phyloP scores from a whole-genome alignment of 805 yeast species.

The Kodamaea neixiangensis region DNA sequence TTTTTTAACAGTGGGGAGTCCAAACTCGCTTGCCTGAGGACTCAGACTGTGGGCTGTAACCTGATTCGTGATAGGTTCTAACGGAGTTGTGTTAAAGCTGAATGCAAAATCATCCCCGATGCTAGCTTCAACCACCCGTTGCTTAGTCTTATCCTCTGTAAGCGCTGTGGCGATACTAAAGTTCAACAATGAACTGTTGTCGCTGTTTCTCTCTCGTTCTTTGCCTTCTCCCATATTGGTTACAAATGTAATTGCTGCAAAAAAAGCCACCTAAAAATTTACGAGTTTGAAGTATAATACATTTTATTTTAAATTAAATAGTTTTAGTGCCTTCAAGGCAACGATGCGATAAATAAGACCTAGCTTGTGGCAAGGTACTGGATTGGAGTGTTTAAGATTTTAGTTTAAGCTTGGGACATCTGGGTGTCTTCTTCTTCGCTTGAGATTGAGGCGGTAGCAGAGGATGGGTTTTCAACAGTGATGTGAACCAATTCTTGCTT shows the following conservation, averaged over 20 bases:
- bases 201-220: not conserved
- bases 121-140: not conserved
- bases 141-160: not conserved
- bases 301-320: constrained; percentile 1
- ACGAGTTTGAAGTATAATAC: not conserved
- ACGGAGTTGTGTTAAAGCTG: not conserved
- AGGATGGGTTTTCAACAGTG: constrained; percentile 20
- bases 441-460: constrained; percentile 28
- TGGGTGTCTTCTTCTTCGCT: constrained; percentile 11
- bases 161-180: not conserved
- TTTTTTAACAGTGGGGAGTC: not conserved
- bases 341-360: constrained; percentile 2
- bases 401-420: constrained; percentile 12
- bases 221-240: not conserved
- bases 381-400: constrained; percentile 1
- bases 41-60: not conserved
- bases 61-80: too few relatives aligned
- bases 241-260: constrained; percentile 2
- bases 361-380: not conserved
- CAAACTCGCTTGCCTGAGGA: not conserved
- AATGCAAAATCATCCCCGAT: not conserved
- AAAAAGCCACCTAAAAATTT: not conserved
- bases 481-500: constrained; percentile 13
- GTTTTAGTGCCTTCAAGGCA: constrained; percentile 2
- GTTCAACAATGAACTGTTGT: not conserved